Conservation (phyloP, 331 rosid genomes). For the Pyracantha coccinea region DNA sequence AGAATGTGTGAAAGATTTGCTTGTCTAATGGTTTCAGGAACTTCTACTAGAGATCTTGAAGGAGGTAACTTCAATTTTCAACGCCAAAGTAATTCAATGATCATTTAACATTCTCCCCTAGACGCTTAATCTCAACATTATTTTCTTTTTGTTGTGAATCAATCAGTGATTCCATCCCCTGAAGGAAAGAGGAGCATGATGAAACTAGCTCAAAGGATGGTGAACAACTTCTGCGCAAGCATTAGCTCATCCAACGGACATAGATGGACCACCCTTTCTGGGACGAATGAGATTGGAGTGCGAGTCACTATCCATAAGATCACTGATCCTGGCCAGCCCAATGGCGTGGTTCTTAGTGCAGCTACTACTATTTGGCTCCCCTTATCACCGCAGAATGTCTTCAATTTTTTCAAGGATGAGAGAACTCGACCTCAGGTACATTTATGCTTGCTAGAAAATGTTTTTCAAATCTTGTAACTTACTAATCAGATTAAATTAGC, state of each 20-base stretch:
- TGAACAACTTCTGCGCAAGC: slow-evolving; percentile 70
- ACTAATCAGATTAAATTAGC: not conserved
- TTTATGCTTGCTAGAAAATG: not conserved
- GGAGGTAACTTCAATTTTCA: slow-evolving; percentile 44
- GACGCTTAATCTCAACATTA: not conserved
- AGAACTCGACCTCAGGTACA: slow-evolving; percentile 76
- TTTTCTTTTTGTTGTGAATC: not conserved
- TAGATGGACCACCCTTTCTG: slow-evolving; percentile 77
- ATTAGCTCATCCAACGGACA: slow-evolving; percentile 72
- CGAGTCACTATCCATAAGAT: slow-evolving; percentile 69
- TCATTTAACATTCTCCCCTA: not conserved
- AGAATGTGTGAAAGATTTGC: slow-evolving; percentile 88
- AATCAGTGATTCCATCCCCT: slow-evolving; percentile 68
- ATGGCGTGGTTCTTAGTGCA: slow-evolving; percentile 81
- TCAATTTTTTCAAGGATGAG: slow-evolving; percentile 89
- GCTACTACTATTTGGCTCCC: slow-evolving; percentile 96
- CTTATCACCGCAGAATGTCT: slow-evolving; percentile 66
- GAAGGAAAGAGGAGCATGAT: slow-evolving; percentile 94
- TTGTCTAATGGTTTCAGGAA: slow-evolving; percentile 58
- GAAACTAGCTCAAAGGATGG: slow-evolving; percentile 95
- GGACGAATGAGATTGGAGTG: slow-evolving; percentile 70
- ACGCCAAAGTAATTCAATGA: not conserved
- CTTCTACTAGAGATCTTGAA: slow-evolving; percentile 70
- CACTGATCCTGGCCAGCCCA: slow-evolving; percentile 79
- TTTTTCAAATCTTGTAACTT: not conserved